Conservation (phyloP, 208 protist genomes). For the Trypanosoma brucei region DNA sequence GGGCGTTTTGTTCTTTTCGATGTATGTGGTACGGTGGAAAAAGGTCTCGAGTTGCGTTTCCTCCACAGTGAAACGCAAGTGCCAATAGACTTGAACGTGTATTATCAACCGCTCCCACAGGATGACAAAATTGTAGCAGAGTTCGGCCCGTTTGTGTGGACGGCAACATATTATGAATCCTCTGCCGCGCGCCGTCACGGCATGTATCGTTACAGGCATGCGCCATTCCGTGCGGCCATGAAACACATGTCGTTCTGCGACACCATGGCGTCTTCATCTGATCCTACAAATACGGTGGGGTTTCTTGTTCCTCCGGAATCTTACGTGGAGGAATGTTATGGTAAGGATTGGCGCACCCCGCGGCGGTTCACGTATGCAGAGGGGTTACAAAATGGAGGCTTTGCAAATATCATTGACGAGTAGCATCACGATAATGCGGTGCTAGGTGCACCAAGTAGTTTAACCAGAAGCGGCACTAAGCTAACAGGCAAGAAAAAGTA, state of each 20-base stretch:
- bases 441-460: not conserved
- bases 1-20: slow-evolving; percentile 64
- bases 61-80: slow-evolving; percentile 55
- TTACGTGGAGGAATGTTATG: slow-evolving; percentile 85
- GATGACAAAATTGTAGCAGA: slow-evolving; percentile 28
- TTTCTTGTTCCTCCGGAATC: slow-evolving; percentile 55
- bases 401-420: slow-evolving; percentile 81
- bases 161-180: slow-evolving; percentile 70
- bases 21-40: slow-evolving; percentile 59
- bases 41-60: slow-evolving; percentile 76
- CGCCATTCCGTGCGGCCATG: slow-evolving; percentile 38
- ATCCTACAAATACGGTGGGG: not conserved
- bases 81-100: slow-evolving; percentile 81
- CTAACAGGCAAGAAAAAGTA: too few species aligned
- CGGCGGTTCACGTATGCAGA: slow-evolving; percentile 72
- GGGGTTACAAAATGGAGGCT: slow-evolving; percentile 54
- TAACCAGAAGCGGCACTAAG: not conserved
- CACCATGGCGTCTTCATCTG: not conserved
- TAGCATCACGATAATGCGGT: slow-evolving; percentile 22
- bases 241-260: slow-evolving; percentile 42
- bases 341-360: slow-evolving; percentile 66
- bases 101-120: slow-evolving; percentile 60
- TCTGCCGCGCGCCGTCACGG: slow-evolving; percentile 37
- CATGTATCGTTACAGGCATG: slow-evolving; percentile 85
- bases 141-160: slow-evolving; percentile 68